Base-by-base conservation (phyloP, 345 rosid species). In the Boechera stricta region DNA sequence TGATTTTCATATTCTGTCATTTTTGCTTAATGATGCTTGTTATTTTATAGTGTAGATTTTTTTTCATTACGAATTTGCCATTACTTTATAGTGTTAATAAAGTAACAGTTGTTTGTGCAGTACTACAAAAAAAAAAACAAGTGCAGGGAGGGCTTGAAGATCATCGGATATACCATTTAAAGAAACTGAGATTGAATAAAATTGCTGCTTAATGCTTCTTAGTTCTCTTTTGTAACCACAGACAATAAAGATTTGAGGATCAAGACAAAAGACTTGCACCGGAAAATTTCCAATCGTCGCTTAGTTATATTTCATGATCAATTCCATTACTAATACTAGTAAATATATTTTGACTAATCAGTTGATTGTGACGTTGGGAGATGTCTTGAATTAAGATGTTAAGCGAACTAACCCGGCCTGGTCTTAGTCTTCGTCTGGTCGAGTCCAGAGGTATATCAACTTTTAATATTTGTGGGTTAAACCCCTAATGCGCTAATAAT, bases 151-250 rank as follows among this genome's bases (percentile, higher is more conserved):
- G 47, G 39, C 45, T 56, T 42, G 56, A 61, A 76, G 64, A 52
- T 61, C 61, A 52, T 69, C 75, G 15, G 38, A 32, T 10, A 69
- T 32, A 61, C 47, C 61, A 69, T 39, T 3, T 28, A 70, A 63
- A 63, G 76, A 77, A 70, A 70, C 49, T 69, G 57, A 69, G 57
- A 62, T 62, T 2, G 52, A 77, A 62, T 77, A 76, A 69, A 58
- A n/a, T 13, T 61, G 47, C 31, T 62, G 63, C n/a, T 3, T 4
- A 44, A 44, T 44, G 48, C 64, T 76, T 69, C 11, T 15, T 42
- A 29, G 38, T 60, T 62, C 9, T 52, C 10, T 26, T 62, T 54
- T 62, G 80, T 77, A 68, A 32, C 55, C 28, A 69, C 59, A 51
- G 10, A 41, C 44, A 16, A 24, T 64, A 8, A 66, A 28, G 64